phyloP scores from a whole-genome alignment of 2,329 filamentous ascomycete genomes.

The Sarocladium kiliense region DNA sequence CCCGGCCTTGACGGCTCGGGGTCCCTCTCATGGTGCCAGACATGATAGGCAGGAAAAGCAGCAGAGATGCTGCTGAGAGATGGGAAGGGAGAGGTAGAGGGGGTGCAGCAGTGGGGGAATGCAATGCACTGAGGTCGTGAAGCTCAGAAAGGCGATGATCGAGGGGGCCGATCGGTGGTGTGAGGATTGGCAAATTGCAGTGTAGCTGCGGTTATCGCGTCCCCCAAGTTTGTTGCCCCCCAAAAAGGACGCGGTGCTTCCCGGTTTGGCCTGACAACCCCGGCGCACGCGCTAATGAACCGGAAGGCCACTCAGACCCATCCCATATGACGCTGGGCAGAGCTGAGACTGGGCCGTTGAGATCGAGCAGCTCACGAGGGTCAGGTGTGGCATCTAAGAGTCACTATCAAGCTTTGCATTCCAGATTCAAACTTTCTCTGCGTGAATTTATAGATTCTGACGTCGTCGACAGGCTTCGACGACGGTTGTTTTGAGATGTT shows the following conservation, averaged over 20 bases:
- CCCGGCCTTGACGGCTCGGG: conserved; percentile 58
- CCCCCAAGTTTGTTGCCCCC: conserved; percentile 5
- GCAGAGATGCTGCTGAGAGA: background rate
- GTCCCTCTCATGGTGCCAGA: conserved; percentile 65
- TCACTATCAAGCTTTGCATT: background rate
- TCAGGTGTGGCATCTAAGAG: background rate
- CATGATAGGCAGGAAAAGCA: conserved; percentile 33
- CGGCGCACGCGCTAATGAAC: conserved; percentile 4
- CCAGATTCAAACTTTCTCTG: background rate
- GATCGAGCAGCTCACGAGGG: background rate
- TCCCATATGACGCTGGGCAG: background rate
- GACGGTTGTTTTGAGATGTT: background rate
- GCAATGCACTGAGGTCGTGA: background rate
- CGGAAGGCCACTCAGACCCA: background rate
- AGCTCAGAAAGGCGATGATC: conserved; percentile 6
- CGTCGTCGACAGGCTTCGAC: background rate
- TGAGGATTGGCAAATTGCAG: conserved; percentile 6
- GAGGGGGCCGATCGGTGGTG: background rate
- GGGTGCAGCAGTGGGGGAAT: background rate
- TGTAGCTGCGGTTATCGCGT: conserved; percentile 7
- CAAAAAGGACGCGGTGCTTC: background rate
- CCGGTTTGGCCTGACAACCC: conserved; percentile 3
- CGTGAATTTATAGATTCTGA: background rate
- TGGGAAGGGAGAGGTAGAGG: background rate
- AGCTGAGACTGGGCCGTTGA: background rate